Conservation (phyloP, 2,329 filamentous ascomycete species). For the Aspergillus proliferans region DNA sequence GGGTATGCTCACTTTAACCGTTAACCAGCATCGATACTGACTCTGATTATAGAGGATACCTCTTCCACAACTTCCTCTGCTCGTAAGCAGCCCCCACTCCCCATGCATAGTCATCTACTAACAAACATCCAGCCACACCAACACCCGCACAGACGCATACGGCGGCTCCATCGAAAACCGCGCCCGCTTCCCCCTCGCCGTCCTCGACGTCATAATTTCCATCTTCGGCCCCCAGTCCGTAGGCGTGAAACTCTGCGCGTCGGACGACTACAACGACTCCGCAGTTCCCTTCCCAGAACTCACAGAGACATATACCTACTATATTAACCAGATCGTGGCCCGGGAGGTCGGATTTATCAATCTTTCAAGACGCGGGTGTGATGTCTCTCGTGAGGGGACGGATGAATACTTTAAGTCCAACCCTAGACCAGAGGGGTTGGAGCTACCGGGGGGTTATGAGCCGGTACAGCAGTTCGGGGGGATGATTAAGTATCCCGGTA, state of each 20-base stretch:
- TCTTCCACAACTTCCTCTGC: neutral
- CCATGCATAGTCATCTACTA: neutral
- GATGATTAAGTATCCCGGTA: conserved; percentile 21
- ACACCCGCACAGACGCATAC: conserved; percentile 25
- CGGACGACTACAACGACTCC: conserved; percentile 20
- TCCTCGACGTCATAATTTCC: conserved; percentile 20
- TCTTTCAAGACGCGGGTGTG: conserved; percentile 9
- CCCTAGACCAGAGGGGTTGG: conserved; percentile 1
- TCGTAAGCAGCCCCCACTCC: neutral
- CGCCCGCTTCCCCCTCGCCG: conserved; percentile 26
- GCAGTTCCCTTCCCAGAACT: conserved; percentile 11
- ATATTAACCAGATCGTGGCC: conserved; percentile 8
- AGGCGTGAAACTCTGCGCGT: conserved; percentile 23
- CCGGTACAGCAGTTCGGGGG: conserved; percentile 16
- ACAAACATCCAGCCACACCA: conserved; percentile 3
- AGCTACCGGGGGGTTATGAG: conserved; percentile 13
- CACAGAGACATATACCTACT: conserved; percentile 10
- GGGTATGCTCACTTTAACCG: conserved; percentile 2
- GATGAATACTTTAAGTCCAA: conserved; percentile 1
- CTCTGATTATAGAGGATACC: conserved; percentile 1
- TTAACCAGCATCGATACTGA: neutral
- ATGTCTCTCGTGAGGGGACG: neutral
- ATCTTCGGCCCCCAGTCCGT: conserved; percentile 15
- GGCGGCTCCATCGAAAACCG: conserved; percentile 26
- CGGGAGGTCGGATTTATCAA: conserved; percentile 8